phyloP scores from a whole-genome alignment of 495 filamentous ascomycete genomes.

The Niebla homalea region DNA sequence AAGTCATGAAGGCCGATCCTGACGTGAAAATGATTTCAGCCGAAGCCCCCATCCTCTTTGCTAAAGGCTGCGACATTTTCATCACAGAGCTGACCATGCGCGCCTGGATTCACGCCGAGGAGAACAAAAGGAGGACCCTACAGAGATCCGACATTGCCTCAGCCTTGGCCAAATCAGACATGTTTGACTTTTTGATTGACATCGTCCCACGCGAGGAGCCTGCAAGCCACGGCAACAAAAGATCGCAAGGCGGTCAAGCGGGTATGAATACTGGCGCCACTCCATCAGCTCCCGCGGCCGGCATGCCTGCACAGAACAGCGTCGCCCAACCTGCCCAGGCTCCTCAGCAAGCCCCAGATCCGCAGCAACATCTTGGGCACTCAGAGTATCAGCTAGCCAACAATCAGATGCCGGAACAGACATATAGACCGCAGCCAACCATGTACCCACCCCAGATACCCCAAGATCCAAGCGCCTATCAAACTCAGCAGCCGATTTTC shows the following conservation, averaged over 20 bases:
- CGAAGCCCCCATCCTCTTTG: constrained; percentile 93
- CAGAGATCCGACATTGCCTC: constrained; percentile 94
- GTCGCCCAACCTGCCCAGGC: constrained; percentile 26
- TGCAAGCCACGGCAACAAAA: constrained; percentile 58
- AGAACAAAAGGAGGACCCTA: constrained; percentile 92
- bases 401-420: constrained; percentile 53
- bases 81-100: constrained; percentile 99
- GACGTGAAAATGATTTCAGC: constrained; percentile 99
- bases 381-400: constrained; percentile 56
- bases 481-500: constrained; percentile 69
- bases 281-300: constrained; percentile 31
- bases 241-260: constrained; percentile 42
- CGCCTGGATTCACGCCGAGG: constrained; percentile 98
- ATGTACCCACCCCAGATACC: constrained; percentile 75
- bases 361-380: constrained; percentile 50
- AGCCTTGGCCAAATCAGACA: constrained; percentile 90
- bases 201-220: constrained; percentile 96
- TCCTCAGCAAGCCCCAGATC: constrained; percentile 18
- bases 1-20: constrained; percentile 98
- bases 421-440: constrained; percentile 58
- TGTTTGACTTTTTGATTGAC: constrained; percentile 99
- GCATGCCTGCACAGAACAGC: constrained; percentile 44
- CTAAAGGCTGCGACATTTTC: constrained; percentile 98
- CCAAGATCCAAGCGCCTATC: constrained; percentile 55
- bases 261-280: constrained; percentile 36